Evolutionary conservation across 2,329 filamentous ascomycete genomes (phyloP).

Genomic region (Pyricularia grisea): DNA sequence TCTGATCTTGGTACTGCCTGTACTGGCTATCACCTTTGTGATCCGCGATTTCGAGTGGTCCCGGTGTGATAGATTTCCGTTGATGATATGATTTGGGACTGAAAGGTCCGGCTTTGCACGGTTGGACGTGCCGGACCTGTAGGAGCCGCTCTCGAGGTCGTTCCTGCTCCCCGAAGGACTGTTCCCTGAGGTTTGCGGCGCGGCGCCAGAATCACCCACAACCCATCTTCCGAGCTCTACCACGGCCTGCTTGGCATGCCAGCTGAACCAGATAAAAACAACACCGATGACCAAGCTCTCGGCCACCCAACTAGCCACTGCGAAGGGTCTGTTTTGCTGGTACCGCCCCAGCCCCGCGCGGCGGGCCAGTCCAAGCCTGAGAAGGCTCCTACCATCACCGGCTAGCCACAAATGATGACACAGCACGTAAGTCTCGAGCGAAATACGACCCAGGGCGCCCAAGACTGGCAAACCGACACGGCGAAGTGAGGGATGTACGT

Average conservation of each 20-base stretch:
- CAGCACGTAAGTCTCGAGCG: slow-evolving; percentile 50
- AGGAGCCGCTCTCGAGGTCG: slow-evolving; percentile 3
- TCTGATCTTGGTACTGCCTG: background rate
- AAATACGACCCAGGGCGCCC: slow-evolving; percentile 44
- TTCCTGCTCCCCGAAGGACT: background rate
- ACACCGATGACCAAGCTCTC: slow-evolving; percentile 17
- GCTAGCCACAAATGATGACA: slow-evolving; percentile 55
- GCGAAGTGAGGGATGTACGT: slow-evolving; percentile 33
- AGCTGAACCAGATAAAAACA: slow-evolving; percentile 15
- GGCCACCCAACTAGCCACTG: slow-evolving; percentile 10
- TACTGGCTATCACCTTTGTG: background rate
- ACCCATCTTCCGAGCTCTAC: background rate
- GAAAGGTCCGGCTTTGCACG: background rate
- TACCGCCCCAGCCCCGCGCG: background rate
- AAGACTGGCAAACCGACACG: background rate
- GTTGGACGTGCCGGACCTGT: background rate
- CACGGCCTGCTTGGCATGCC: background rate
- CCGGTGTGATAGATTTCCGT: background rate
- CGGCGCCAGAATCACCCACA: background rate
- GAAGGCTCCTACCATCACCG: slow-evolving; percentile 42
- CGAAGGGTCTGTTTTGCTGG: background rate
- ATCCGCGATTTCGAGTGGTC: background rate
- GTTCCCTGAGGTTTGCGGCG: background rate
- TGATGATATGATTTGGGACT: too few relatives aligned
- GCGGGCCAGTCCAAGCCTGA: slow-evolving; percentile 20